phyloP scores from a whole-genome alignment of 352 stramenopile species.

The Phytophthora multivora region DNA sequence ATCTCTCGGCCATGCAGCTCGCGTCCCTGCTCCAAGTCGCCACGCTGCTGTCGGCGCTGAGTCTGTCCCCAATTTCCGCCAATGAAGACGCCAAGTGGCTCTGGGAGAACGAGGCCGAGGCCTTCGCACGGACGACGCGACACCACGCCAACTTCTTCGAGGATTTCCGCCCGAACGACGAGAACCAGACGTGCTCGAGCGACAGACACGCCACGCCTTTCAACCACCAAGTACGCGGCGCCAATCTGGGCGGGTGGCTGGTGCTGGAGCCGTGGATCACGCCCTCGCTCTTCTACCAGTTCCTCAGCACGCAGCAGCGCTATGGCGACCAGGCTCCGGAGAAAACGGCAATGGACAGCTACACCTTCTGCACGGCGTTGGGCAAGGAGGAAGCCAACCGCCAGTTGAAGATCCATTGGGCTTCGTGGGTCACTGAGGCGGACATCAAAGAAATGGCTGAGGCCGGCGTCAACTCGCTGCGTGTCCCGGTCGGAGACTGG shows the following conservation, averaged over 20 bases:
- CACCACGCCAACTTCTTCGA: slow-evolving; percentile 45
- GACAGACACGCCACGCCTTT: slow-evolving; percentile 33
- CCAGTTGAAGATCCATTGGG: slow-evolving; percentile 93
- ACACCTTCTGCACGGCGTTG: slow-evolving; percentile 75
- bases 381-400: slow-evolving; percentile 86
- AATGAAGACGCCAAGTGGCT: slow-evolving; percentile 50
- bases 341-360: slow-evolving; percentile 91
- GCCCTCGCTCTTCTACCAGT: slow-evolving; percentile 36
- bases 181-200: slow-evolving; percentile 31
- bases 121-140: slow-evolving; percentile 33
- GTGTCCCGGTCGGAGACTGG: slow-evolving; percentile 31
- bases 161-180: slow-evolving; percentile 53
- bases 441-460: slow-evolving; percentile 34
- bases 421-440: slow-evolving; percentile 86
- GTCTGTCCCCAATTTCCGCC: not conserved
- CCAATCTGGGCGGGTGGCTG: slow-evolving; percentile 32
- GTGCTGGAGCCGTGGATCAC: slow-evolving; percentile 35
- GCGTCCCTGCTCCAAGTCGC: slow-evolving; percentile 1
- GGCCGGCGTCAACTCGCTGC: slow-evolving; percentile 28
- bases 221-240: slow-evolving; percentile 28
- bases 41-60: slow-evolving; percentile 1
- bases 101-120: slow-evolving; percentile 58
- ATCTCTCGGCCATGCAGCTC: slow-evolving; percentile 14
- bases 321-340: slow-evolving; percentile 75
- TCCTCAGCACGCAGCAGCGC: slow-evolving; percentile 65